Evolutionary conservation across 768 basidiomycete species (phyloP).

Genomic region (Serendipita vermifera): DNA sequence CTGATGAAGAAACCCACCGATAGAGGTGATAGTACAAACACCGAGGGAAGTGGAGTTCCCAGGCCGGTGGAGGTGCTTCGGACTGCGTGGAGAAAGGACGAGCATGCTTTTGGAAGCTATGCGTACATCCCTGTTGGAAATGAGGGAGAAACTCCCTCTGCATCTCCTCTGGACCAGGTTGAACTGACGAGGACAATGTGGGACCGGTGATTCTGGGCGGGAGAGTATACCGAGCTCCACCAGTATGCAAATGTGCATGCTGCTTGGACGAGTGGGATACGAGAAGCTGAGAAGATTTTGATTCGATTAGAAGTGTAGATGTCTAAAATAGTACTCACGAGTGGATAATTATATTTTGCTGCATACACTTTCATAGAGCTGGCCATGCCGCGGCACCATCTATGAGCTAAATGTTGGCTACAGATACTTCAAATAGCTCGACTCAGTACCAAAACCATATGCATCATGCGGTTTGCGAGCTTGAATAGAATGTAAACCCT

Average conservation of each 20-base stretch:
- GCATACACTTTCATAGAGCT: too few species aligned
- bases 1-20: conserved; percentile 1
- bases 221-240: conserved; percentile 31
- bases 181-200: conserved; percentile 24
- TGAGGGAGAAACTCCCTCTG: background rate
- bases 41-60: conserved; percentile 13
- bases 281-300: conserved; percentile 23
- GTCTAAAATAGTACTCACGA: too few species aligned
- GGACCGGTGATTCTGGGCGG: conserved; percentile 28
- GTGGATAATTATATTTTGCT: too few species aligned
- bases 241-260: conserved; percentile 27
- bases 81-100: conserved; percentile 9
- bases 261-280: conserved; percentile 25
- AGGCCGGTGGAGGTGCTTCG: background rate
- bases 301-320: background rate
- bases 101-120: conserved; percentile 6
- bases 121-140: conserved; percentile 7
- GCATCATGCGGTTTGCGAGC: too few species aligned
- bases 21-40: too few species aligned
- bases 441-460: too few species aligned
- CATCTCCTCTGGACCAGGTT: conserved; percentile 27
- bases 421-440: too few species aligned
- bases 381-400: too few species aligned
- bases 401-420: too few species aligned
- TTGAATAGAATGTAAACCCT: too few species aligned